phyloP scores from a whole-genome alignment of 2,329 filamentous ascomycete species.

The Grosmannia huntii region DNA sequence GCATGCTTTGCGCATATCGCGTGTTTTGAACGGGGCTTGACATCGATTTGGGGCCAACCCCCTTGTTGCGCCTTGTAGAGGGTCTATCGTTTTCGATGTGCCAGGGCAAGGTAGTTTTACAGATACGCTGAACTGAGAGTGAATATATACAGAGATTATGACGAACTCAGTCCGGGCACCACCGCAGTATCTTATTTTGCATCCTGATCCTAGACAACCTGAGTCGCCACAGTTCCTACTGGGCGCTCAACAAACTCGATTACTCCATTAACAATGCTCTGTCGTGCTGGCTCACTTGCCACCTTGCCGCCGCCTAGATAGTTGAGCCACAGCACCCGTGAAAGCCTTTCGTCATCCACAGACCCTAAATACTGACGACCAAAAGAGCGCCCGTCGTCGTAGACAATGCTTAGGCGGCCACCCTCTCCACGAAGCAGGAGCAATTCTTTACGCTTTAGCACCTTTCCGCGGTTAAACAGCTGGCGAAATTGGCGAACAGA shows the following conservation, averaged over 20 bases:
- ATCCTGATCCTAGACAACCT: slow-evolving; percentile 38
- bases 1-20: neutral
- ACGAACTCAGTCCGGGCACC: too few relatives aligned
- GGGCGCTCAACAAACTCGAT: slow-evolving; percentile 82
- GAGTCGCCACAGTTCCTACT: slow-evolving; percentile 72
- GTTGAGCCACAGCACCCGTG: slow-evolving; percentile 73
- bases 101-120: neutral
- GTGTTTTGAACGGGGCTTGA: neutral
- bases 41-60: neutral
- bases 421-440: slow-evolving; percentile 53
- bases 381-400: slow-evolving; percentile 38
- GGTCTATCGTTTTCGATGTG: neutral
- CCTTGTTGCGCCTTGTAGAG: neutral
- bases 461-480: slow-evolving; percentile 68
- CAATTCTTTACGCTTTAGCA: slow-evolving; percentile 69
- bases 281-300: slow-evolving; percentile 68
- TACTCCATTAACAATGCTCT: slow-evolving; percentile 74
- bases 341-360: slow-evolving; percentile 67
- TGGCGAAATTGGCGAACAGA: slow-evolving; percentile 67
- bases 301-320: slow-evolving; percentile 81
- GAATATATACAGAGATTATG: neutral
- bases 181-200: too few relatives aligned
- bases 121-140: too few relatives aligned
- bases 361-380: slow-evolving; percentile 49
- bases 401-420: slow-evolving; percentile 57